phyloP scores from a whole-genome alignment of 225 moss, liverwort and hornwort genomes.

The Thuidium tamariscinum region DNA sequence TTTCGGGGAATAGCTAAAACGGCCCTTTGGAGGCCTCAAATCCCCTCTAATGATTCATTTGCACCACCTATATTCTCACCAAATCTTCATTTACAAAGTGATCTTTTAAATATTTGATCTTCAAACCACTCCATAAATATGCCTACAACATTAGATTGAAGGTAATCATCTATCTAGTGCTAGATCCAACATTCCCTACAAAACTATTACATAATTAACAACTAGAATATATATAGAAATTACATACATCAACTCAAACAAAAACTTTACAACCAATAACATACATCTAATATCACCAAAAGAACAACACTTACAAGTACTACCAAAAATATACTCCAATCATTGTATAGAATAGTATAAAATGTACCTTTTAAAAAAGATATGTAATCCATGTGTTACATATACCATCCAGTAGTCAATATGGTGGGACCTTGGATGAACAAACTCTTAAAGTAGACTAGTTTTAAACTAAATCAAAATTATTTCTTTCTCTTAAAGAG shows the following conservation, averaged over 20 bases:
- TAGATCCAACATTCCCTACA: rapidly evolving
- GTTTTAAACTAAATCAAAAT: too few species aligned
- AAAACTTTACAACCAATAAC: neutral
- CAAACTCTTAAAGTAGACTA: rapidly evolving
- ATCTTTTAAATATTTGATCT: neutral
- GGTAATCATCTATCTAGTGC: neutral
- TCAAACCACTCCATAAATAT: neutral
- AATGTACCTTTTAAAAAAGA: rapidly evolving
- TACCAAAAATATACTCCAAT: rapidly evolving
- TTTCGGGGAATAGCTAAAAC: too few species aligned
- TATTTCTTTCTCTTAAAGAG: neutral
- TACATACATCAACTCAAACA: neutral
- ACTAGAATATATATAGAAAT: neutral
- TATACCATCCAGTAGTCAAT: rapidly evolving
- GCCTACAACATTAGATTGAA: neutral
- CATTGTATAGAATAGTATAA: neutral
- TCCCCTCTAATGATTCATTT: too few species aligned
- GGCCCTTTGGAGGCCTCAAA: too few species aligned
- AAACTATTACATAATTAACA: neutral
- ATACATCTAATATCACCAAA: neutral
- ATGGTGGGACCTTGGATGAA: neutral
- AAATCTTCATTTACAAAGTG: neutral
- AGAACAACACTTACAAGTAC: neutral
- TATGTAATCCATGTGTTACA: neutral
- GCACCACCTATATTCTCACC: neutral